Evolutionary conservation across 768 basidiomycete genomes (phyloP), one percentile per base, ranked within the genome.

Genomic region (Suillus paluster): DNA sequence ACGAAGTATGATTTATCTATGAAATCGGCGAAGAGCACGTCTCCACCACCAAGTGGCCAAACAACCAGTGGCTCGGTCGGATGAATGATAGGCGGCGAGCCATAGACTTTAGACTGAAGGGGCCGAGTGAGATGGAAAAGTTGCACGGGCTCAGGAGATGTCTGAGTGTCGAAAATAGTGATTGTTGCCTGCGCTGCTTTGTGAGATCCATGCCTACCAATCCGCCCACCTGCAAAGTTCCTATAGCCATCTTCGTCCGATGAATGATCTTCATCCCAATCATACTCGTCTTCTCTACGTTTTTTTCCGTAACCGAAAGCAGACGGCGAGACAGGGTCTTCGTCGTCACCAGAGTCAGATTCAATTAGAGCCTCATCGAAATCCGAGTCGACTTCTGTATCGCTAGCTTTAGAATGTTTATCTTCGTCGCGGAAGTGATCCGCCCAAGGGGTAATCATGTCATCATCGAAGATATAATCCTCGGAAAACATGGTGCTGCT

Each of bases 1-100:
- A 65, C 59, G 58, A 73, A 75, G 44, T 71, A 74, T 33, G 73
- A 66, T 36, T 69, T 73, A 7, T 59, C 61, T 39, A 63, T 14
- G 50, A 70, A 68, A 42, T 74, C 72, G 9, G 66, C 67, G 56
- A 75, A 74, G 2, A 75, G 63, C 11, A 75, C 57, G 25, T 72
- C 69, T 2, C 74, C 73, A 17, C 58, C 68, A 52, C 70, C 63
- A n/a, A 74, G 61, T 14, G 74, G 69, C 73, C 73, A 75, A 21
- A 71, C 67, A 3, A 73, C 61, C 25, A 75, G 64, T 15, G 64
- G 52, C 52, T 66, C 59, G n/a, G 58, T 60, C 9, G 71, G 74
- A 58, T 75, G 73, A 23, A 75, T 39, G 4, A 61, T 60, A 12
- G 73, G 74, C 11, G 74, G 73, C 10, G 74, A 75, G 38, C 58